phyloP scores from a whole-genome alignment of 1,284 basidiomycete genomes.

The Hymenochaete sp. region DNA sequence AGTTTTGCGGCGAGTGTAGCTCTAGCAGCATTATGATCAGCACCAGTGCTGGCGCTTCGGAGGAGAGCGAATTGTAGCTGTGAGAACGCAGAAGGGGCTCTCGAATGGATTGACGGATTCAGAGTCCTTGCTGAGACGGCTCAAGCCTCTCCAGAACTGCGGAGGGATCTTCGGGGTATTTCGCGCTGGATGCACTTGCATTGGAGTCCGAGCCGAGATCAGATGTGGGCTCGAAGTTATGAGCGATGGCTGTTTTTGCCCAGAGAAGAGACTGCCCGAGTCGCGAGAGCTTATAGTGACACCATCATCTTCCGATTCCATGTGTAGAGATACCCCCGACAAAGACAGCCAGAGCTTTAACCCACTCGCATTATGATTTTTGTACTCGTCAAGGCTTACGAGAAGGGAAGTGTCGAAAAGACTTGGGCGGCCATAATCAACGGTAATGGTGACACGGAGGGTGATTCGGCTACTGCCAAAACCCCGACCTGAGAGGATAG shows the following conservation, averaged over 20 bases:
- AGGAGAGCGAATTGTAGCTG: too few relatives aligned
- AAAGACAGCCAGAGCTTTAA: conserved; percentile 42
- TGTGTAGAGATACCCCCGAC: conserved; percentile 25
- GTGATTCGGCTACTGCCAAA: conserved; percentile 63
- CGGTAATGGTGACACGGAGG: conserved; percentile 62
- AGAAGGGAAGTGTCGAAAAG: conserved; percentile 80
- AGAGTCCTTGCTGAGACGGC: too few relatives aligned
- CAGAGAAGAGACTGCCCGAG: conserved; percentile 27
- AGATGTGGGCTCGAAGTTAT: conserved; percentile 12
- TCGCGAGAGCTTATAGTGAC: conserved; percentile 65
- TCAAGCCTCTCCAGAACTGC: too few relatives aligned
- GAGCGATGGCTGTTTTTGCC: conserved; percentile 14
- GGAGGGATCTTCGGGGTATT: too few relatives aligned
- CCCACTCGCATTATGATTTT: conserved; percentile 48
- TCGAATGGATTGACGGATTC: too few relatives aligned
- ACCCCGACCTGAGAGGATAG: conserved; percentile 64
- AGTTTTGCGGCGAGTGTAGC: too few relatives aligned
- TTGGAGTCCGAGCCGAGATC: conserved; percentile 16
- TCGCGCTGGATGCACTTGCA: conserved; percentile 12
- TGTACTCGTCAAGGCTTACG: conserved; percentile 65
- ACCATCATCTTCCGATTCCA: conserved; percentile 56
- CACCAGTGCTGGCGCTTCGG: too few relatives aligned
- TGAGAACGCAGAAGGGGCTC: conserved; percentile 32
- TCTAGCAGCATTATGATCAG: too few relatives aligned
- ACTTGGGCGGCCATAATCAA: conserved; percentile 84